Conservation (phyloP, 23 red algal genomes). For the Gracilaria domingensis region DNA sequence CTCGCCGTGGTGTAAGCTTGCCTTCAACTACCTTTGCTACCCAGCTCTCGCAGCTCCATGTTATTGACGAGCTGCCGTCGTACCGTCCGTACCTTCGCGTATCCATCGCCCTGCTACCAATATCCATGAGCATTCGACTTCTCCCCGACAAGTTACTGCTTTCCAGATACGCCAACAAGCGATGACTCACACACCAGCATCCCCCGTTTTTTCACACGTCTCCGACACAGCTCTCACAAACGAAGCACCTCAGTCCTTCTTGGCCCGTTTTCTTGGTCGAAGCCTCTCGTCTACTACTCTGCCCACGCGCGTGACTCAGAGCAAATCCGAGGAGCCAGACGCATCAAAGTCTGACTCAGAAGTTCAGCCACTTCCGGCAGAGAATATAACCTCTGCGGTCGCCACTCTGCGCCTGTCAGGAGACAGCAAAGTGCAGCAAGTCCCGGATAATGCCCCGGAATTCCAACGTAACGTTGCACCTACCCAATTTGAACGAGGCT, state of each 20-base stretch:
- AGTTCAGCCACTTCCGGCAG: not conserved
- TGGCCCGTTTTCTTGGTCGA: slow-evolving; percentile 33
- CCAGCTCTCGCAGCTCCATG: no score
- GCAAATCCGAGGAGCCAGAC: not conserved
- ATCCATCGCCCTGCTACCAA: no score
- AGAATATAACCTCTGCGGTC: slow-evolving; percentile 17
- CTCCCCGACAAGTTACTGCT: not conserved
- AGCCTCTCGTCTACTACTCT: not conserved
- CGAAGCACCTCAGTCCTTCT: not conserved
- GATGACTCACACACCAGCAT: slow-evolving; percentile 9
- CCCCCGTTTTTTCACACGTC: not conserved
- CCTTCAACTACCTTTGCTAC: no score
- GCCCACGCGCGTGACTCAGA: not conserved
- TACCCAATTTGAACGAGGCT: not conserved
- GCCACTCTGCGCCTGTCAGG: not conserved
- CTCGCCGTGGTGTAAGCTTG: no score
- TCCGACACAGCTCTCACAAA: not conserved
- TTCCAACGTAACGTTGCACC: not conserved
- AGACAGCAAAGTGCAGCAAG: not conserved
- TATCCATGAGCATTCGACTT: no score
- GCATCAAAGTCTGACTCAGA: not conserved
- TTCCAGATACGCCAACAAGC: not conserved
- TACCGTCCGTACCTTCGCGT: no score
- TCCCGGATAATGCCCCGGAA: not conserved
- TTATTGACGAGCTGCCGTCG: no score